Evolutionary conservation across 352 stramenopile genomes (phyloP), one percentile per base, ranked within the genome.

Genomic region (Pythium grandisporangium): DNA sequence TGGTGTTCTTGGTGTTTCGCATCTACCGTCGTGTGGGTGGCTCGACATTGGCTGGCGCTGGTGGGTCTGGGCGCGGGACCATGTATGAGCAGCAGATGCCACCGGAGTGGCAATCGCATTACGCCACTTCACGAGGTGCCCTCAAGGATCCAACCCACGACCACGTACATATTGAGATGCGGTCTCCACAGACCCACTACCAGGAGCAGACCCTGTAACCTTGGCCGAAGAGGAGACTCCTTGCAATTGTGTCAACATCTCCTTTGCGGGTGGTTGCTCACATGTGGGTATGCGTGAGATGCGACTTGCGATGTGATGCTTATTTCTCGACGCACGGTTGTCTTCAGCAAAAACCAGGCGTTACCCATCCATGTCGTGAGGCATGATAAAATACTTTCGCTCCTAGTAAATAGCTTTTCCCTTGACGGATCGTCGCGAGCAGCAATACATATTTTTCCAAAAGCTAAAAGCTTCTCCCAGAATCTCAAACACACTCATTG

Each of bases 1-100:
- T 34, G 4, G 35, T 69, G 6, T 76, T 70, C 41, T 32, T 76
- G 16, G 29, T 64, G 34, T 63, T 71, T 21, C 58, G 61, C 35
- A 63, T 64, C 26, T 45, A 37, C n/a, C 57, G 61, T 11, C 46
- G 60, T n/a, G 41, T 62, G 7, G 39, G 53, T 43, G 42, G 48
- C 8, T 35, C 12, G 35, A 33, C 42, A 13, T 17, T 20, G 5
- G 2, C 19, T 23, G 17, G 38, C 21, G n/a, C n/a, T n/a, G n/a
- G n/a, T n/a, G n/a, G n/a, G n/a, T n/a, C n/a, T n/a, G 17, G 42
- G 14, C 33, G 22, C 12, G 33, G 21, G n/a, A 37, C 33, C n/a
- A 34, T 34, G 26, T 49, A 55, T 36, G 27, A 49, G 35, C 48
- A 45, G 5, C 12, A 46, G 16, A 29, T 46, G 6, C 41, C 48